A percentile compares a stretch with the other conserved stretches of the same genome.
These are phyloP conservation scores for Scheffersomyces ergatensis DNA, from an alignment of 805 yeast genomes.

Conservation along the genomic window DNA sequence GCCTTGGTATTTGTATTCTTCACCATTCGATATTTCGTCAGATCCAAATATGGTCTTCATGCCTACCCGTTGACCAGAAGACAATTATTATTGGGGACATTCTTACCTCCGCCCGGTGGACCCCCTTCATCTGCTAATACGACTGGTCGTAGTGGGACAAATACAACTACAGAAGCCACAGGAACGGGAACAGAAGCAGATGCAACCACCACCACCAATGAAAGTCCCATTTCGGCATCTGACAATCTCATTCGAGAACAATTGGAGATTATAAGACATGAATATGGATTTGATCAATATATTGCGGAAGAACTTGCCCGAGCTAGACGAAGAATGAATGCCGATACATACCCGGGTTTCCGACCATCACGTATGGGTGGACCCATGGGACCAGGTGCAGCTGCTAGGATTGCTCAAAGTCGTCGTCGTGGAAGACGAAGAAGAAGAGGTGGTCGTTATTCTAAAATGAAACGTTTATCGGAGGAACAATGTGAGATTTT, in stretches of 20 bases:
- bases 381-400: constrained; percentile 1
- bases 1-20: constrained; percentile 58
- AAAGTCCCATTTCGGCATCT: constrained; percentile 1
- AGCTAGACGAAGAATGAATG: constrained; percentile 16
- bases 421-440: constrained; percentile 33
- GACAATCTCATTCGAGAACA: constrained; percentile 31
- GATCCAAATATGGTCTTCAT: constrained; percentile 56
- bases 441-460: constrained; percentile 35
- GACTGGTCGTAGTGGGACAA: constrained; percentile 1
- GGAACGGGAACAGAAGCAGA: background rate
- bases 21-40: constrained; percentile 57
- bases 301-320: constrained; percentile 21
- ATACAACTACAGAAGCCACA: background rate
- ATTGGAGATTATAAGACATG: constrained; percentile 30
- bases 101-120: background rate
- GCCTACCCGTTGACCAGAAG: constrained; percentile 34
- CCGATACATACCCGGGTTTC: background rate
- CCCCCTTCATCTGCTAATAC: background rate
- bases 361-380: constrained; percentile 6
- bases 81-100: constrained; percentile 13
- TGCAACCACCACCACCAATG: background rate
- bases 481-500: constrained; percentile 57
- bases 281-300: constrained; percentile 30
- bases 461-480: constrained; percentile 50
- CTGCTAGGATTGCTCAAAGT: background rate